These are phyloP conservation scores for Pseudogymnoascus sp. DNA, from an alignment of 2,329 filamentous ascomycete genomes.

Conservation along the genomic window DNA sequence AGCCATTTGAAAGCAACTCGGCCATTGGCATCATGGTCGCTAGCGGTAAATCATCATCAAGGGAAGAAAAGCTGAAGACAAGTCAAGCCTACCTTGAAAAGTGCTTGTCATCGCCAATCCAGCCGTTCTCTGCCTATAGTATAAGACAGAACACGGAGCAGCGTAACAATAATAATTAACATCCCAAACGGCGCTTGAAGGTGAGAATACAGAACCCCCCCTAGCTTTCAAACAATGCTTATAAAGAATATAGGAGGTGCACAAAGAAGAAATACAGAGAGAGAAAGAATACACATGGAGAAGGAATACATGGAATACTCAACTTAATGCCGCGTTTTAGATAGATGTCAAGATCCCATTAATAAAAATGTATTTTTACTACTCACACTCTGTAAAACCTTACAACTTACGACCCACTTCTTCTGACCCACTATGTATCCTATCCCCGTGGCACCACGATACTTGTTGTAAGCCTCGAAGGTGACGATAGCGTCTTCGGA, in stretches of 20 bases:
- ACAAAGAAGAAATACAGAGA: too few relatives aligned
- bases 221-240: neutral
- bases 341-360: neutral
- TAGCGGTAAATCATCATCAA: neutral
- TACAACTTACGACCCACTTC: too few relatives aligned
- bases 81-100: neutral
- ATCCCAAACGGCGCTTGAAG: neutral
- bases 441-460: too few relatives aligned
- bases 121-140: neutral
- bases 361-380: too few relatives aligned
- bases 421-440: too few relatives aligned
- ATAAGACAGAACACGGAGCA: neutral
- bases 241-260: neutral
- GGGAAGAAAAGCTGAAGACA: neutral
- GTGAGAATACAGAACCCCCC: neutral
- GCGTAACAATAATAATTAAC: neutral
- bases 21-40: neutral
- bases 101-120: neutral
- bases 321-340: neutral
- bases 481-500: too few relatives aligned
- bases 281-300: too few relatives aligned
- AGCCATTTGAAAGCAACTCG: neutral
- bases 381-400: too few relatives aligned
- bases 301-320: neutral
- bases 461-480: too few relatives aligned